phyloP scores from a whole-genome alignment of 2,329 filamentous ascomycete species.

The Aspergillus viridinutans region DNA sequence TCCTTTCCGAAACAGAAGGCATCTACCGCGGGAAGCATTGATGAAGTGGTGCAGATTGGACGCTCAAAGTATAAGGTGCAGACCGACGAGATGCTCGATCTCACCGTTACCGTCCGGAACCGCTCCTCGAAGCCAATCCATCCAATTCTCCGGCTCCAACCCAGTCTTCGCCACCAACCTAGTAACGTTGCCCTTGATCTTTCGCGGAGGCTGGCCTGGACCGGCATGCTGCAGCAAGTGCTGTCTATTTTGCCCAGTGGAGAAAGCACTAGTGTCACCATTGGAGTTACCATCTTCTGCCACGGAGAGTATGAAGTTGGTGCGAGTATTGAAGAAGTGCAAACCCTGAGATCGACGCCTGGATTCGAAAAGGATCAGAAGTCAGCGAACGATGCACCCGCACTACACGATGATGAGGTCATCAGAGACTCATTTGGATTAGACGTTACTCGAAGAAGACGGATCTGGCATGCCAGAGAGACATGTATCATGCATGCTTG shows the following conservation, averaged over 20 bases:
- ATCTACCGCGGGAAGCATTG: slow-evolving; percentile 10
- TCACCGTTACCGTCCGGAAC: slow-evolving; percentile 71
- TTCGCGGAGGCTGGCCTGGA: slow-evolving; percentile 77
- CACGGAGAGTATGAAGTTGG: slow-evolving; percentile 78
- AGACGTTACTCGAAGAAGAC: slow-evolving; percentile 37
- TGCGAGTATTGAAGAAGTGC: slow-evolving; percentile 76
- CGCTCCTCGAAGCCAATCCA: slow-evolving; percentile 63
- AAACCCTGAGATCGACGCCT: slow-evolving; percentile 38
- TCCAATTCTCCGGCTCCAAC: slow-evolving; percentile 71
- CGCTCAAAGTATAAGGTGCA: slow-evolving; percentile 45
- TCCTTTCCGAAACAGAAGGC: slow-evolving; percentile 20
- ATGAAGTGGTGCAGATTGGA: slow-evolving; percentile 37
- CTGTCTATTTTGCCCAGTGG: slow-evolving; percentile 61
- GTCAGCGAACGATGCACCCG: slow-evolving; percentile 4
- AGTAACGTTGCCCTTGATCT: slow-evolving; percentile 72
- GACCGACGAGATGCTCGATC: slow-evolving; percentile 63
- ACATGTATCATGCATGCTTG: slow-evolving; percentile 42
- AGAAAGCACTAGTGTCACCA: slow-evolving; percentile 55
- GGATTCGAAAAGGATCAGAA: slow-evolving; percentile 10
- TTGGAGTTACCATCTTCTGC: slow-evolving; percentile 72
- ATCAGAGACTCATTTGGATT: slow-evolving; percentile 38
- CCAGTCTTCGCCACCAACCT: slow-evolving; percentile 69
- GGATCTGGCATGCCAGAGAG: slow-evolving; percentile 45
- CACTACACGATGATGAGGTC: slow-evolving; percentile 23
- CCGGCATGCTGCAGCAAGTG: slow-evolving; percentile 73